phyloP scores from a whole-genome alignment of 371 early-diverging fungal species.

The Rhizopus delemar region DNA sequence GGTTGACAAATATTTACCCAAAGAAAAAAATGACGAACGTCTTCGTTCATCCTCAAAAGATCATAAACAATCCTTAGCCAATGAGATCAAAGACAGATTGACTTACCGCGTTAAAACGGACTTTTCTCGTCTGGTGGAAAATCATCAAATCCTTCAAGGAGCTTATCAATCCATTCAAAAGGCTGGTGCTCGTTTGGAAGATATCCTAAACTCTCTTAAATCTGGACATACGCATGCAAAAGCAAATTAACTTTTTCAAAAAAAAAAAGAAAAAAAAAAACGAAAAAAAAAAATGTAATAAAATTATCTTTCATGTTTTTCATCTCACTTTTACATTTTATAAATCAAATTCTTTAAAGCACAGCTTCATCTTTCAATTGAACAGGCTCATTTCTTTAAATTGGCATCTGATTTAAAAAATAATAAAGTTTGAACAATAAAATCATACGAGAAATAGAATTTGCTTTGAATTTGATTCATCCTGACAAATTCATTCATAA shows the following conservation, averaged over 20 bases:
- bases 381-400: conserved; percentile 14
- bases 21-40: conserved; percentile 8
- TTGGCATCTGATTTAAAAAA: conserved; percentile 45
- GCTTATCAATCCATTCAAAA: conserved; percentile 23
- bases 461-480: conserved; percentile 5
- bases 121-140: conserved; percentile 30
- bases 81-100: conserved; percentile 28
- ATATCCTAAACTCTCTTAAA: conserved; percentile 38
- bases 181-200: conserved; percentile 29
- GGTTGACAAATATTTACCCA: conserved; percentile 48
- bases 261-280: conserved; percentile 34
- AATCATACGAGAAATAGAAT: conserved; percentile 21
- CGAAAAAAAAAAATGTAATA: conserved; percentile 35
- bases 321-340: not conserved
- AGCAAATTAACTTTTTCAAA: conserved; percentile 33
- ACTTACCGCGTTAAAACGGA: conserved; percentile 27
- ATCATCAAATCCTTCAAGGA: conserved; percentile 32
- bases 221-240: conserved; percentile 27
- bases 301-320: conserved; percentile 55
- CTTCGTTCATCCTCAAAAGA: conserved; percentile 20
- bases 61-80: conserved; percentile 29
- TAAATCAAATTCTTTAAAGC: too few species aligned
- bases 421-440: conserved; percentile 36
- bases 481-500: not conserved
- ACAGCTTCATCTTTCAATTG: too few species aligned